Base-by-base conservation (phyloP, 345 rosid genomes). In the Hevea brasiliensis region DNA sequence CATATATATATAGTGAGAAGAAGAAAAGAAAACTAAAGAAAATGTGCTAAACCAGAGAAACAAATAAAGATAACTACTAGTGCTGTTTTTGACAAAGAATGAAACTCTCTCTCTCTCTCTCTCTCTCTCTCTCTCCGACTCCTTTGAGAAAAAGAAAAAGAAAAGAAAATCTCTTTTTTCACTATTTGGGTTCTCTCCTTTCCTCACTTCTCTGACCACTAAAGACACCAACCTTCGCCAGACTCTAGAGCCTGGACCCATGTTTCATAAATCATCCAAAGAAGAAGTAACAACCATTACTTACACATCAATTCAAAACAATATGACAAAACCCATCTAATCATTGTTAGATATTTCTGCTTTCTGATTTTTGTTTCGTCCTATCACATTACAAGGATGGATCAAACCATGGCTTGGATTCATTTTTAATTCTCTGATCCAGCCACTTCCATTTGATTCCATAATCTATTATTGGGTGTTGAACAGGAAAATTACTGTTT, bases 131-230 rank as follows among this genome's bases (percentile, higher is more conserved):
- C 14, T 32, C 76, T 67, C 35, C 29, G 51, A 64, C 21, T 75
- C 20, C 64, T 62, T 72, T 64, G 50, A 54, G 51, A 23, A 24
- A 79, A 74, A 70, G 40, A 67, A 71, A 71, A 48, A 62, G 50
- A 68, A 77, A 77, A 70, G 84, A 71, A 69, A 76, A 48, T 35
- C 71, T 61, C 20, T 12, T 47, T 67, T 75, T 84, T 73, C 72
- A 84, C 95, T 87, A 88, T 87, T 79, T 32, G 23, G 70, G 84
- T 77, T 80, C 81, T 72, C 76, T 78, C 81, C 93, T 89, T 90
- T 87, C 85, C 96, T 81, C 35, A 77, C 87, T 86, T 83, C 84
- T 75, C 86, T 81, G 88, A 83, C 89, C 90, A 80, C 80, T 73
- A 84, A 82, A 87, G 84, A 81, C 77, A 72, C 80, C 73, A 65